Base-by-base conservation (phyloP, 1,139 yeast species). In the Taphrina flavorubra region DNA sequence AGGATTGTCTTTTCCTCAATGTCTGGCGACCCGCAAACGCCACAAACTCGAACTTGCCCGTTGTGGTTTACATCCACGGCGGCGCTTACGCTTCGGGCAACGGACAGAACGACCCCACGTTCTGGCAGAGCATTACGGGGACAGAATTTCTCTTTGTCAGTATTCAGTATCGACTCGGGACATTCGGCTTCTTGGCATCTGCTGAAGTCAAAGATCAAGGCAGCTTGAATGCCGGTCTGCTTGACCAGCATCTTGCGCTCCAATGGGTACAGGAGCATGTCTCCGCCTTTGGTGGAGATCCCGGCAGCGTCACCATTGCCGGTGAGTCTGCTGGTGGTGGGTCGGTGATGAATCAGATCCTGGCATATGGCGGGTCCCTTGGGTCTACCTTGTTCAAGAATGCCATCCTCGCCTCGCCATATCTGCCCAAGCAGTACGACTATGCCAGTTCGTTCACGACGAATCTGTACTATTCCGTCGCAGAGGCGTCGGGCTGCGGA, bases 301-400 rank as follows among this genome's bases (percentile, higher is more conserved):
- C 80, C 1, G 72, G 73, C 6, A 74, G 74, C 62, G 75, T 80
- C 34, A 78, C 80, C 5, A 73, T 79, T 8, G 74, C 77, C 74
- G 82, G 82, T 18, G 80, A 79, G 70, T 74, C 78, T 59, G 81
- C 82, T 0, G 82, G 82, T 8, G 79, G 80, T 2, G 74, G 74
- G 60, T 74, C 78, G 16, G 77, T 77, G 42, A 64, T 57, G 61
- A 20, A 20, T 18, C 61, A 57, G n/a, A 14, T 57, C 34, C 34
- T 57, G 34, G 47, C 61, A 10, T 40, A 57, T 34, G 61, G 51
- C 34, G 61, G 61, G 7, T 14, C 49, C 4, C 40, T 40, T 1
- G 51, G 61, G n/a, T 16, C 47, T 6, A n/a, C 51, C 10, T 16
- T 40, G 16, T 57, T 57, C 61, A n/a, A 18, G 14, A 8, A n/a